These are phyloP conservation scores for Pseudopyrenochaeta lycopersici DNA, from an alignment of 2,329 filamentous ascomycete genomes.

Conservation along the genomic window DNA sequence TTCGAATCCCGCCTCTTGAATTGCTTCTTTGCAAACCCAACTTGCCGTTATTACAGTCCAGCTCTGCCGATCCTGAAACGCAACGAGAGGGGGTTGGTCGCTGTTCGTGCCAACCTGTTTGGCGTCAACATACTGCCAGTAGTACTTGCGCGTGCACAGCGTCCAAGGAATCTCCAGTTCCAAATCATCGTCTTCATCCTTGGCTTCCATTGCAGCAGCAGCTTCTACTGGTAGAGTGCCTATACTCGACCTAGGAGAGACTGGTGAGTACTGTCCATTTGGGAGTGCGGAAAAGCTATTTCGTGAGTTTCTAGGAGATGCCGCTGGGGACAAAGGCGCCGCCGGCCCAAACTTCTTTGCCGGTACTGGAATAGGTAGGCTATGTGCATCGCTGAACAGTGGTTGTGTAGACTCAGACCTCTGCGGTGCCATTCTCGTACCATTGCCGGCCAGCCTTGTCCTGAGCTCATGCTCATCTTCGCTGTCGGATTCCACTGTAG, in stretches of 20 bases:
- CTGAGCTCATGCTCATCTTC: slow-evolving; percentile 35
- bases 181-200: slow-evolving; percentile 40
- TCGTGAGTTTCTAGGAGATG: slow-evolving; percentile 34
- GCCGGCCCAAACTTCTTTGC: slow-evolving; percentile 25
- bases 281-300: slow-evolving; percentile 19
- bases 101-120: slow-evolving; percentile 42
- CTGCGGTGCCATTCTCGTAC: slow-evolving; percentile 17
- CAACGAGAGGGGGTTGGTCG: slow-evolving; percentile 33
- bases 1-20: slow-evolving; percentile 43
- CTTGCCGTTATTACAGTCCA: slow-evolving; percentile 49
- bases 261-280: slow-evolving; percentile 17
- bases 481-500: slow-evolving; percentile 46
- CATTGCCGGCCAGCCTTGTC: slow-evolving; percentile 18
- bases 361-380: slow-evolving; percentile 24
- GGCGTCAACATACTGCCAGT: slow-evolving; percentile 48
- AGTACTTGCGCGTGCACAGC: slow-evolving; percentile 40
- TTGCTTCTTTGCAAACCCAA: slow-evolving; percentile 50
- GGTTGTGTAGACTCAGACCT: slow-evolving; percentile 36
- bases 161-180: slow-evolving; percentile 49
- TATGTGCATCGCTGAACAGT: slow-evolving; percentile 36
- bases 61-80: slow-evolving; percentile 37
- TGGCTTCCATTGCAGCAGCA: slow-evolving; percentile 41
- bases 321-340: slow-evolving; percentile 36
- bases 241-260: slow-evolving; percentile 37
- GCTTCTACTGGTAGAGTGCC: slow-evolving; percentile 39